These are phyloP conservation scores for Beauveria scarabaeidicola DNA, from an alignment of 2,329 filamentous ascomycete species.

Conservation along the genomic window DNA sequence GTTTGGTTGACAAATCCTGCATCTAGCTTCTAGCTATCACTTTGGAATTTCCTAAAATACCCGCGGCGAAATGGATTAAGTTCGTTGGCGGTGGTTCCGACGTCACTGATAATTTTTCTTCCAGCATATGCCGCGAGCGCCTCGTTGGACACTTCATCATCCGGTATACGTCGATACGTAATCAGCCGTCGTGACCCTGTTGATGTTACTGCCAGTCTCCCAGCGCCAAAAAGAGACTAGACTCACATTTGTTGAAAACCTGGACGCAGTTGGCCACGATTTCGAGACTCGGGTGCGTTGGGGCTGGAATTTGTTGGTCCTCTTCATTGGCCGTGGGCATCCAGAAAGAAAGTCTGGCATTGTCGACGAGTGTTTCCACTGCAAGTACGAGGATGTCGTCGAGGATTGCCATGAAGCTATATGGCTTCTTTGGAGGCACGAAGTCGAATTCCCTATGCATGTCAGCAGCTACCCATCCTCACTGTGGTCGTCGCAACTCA, in stretches of 20 bases:
- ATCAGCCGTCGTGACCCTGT: constrained; percentile 80
- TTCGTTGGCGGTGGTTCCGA: constrained; percentile 47
- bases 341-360: constrained; percentile 85
- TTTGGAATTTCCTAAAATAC: constrained; percentile 49
- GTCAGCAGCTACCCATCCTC: constrained; percentile 13
- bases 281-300: constrained; percentile 66
- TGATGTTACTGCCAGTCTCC: constrained; percentile 9
- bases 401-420: constrained; percentile 84
- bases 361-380: constrained; percentile 63
- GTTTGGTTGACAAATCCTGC: constrained; percentile 3
- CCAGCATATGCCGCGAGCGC: constrained; percentile 30
- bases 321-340: constrained; percentile 87
- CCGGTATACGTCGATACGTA: constrained; percentile 67
- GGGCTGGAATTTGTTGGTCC: constrained; percentile 66
- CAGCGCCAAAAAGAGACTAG: neutral
- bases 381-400: constrained; percentile 84
- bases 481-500: constrained; percentile 32
- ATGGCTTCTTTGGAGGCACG: constrained; percentile 81
- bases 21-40: constrained; percentile 19
- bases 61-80: constrained; percentile 52
- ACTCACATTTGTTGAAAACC: constrained; percentile 79
- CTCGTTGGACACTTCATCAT: constrained; percentile 42
- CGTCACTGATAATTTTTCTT: constrained; percentile 21
- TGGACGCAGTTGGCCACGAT: constrained; percentile 73
- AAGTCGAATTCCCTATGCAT: constrained; percentile 43